Evolutionary conservation across 2,329 filamentous ascomycete genomes (phyloP), one percentile per base, ranked within the genome.

Genomic region (Colletotrichum trifolii): DNA sequence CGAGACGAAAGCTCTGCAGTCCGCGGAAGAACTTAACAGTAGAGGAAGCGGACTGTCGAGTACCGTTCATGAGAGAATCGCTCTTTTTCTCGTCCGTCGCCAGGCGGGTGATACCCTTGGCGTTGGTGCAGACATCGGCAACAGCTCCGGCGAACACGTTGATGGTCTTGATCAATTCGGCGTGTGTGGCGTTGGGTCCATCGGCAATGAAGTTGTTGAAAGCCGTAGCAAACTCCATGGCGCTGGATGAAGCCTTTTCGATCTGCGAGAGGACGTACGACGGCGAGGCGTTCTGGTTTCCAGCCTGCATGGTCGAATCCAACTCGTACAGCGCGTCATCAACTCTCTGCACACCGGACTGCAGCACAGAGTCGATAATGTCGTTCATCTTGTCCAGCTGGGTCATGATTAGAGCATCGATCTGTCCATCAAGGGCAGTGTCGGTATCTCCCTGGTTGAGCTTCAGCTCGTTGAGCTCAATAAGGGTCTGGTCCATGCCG

Each of bases 121-220:
- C 94, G 80, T 98, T 99, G 79, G 91, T 94, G 72, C 97, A 90
- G 4, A 98, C 94, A 78, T 99, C 96, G 2, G 95, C 92, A 68
- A 97, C 89, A 4, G 96, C 92, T 17, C 94, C 93, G 1, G 96
- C 86, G 78, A 98, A 97, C 56, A 94, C 87, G 73, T 93, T 96
- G 71, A 97, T 92, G 1, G 93, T 93, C 75, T 94, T 94, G 78
- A 98, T 98, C 67, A 99, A 91, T 65, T 97, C 94, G 2, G 91
- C 88, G 73, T 97, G 93, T 9, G 89, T 90, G 75, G 92, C 93
- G 77, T 94, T 97, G 6, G 95, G 94, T 0, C 96, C 96, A 74
- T 99, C 96, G 8, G 95, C 96, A 72, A 99, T 96, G 77, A 96
- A 98, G 79, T 97, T 97, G 82, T 97, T 99, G 85, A 98, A 99